Evolutionary conservation across 768 basidiomycete genomes (phyloP).

Genomic region (Suillus sp.): DNA sequence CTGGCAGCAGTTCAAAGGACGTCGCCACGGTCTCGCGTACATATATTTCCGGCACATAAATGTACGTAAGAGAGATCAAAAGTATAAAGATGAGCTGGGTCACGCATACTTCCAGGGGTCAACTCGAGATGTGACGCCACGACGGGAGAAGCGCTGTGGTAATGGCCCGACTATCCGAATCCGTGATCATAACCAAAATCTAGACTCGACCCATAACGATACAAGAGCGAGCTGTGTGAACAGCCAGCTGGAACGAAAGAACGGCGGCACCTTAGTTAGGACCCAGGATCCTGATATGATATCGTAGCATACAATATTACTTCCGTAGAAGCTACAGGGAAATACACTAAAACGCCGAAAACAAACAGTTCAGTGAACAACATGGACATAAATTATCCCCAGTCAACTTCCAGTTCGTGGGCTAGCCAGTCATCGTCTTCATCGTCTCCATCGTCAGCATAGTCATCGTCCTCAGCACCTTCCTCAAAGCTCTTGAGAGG

Average conservation of each 20-base stretch:
- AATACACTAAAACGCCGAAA: conserved; percentile 24
- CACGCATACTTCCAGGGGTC: background rate
- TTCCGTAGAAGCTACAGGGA: conserved; percentile 21
- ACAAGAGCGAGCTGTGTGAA: background rate
- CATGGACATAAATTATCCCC: conserved; percentile 52
- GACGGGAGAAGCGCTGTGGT: conserved; percentile 66
- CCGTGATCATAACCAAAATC: background rate
- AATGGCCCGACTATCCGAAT: conserved; percentile 47
- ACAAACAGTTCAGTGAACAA: conserved; percentile 9
- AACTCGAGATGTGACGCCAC: conserved; percentile 48
- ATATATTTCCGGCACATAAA: background rate
- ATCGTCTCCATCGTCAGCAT: conserved; percentile 52
- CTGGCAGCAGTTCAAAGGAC: background rate
- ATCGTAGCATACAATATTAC: conserved; percentile 23
- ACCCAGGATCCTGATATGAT: conserved; percentile 3
- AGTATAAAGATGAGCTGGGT: background rate
- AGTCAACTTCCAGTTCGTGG: conserved; percentile 76
- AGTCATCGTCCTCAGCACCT: conserved; percentile 46
- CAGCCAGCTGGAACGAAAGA: background rate
- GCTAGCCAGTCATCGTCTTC: conserved; percentile 81
- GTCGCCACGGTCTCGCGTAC: background rate
- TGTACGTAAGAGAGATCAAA: background rate
- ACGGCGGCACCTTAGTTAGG: background rate
- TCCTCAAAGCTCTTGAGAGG: conserved; percentile 31
- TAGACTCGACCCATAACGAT: background rate